Percentiles rank a stretch among this genome's conserved stretches.
phyloP scores from a whole-genome alignment of 495 filamentous ascomycete genomes.

The Daldinia bambusicola region DNA sequence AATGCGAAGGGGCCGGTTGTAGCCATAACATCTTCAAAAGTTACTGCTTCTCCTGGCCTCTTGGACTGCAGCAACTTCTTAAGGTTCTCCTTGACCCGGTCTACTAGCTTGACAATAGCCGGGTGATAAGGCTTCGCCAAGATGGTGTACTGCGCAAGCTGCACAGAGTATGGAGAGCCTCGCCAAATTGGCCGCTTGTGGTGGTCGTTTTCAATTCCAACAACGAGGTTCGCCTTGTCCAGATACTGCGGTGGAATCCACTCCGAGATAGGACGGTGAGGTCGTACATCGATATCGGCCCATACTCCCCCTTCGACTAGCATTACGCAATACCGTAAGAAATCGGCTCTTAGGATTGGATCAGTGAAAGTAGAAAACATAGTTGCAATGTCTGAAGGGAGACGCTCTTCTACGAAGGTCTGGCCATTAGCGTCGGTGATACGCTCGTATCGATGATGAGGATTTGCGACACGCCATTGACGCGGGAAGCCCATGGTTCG shows the following conservation, averaged over 20 bases:
- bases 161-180: constrained; percentile 43
- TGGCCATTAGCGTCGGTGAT: constrained; percentile 51
- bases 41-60: not conserved
- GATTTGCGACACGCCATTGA: constrained; percentile 48
- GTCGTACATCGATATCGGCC: constrained; percentile 58
- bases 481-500: constrained; percentile 24
- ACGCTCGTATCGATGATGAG: constrained; percentile 50
- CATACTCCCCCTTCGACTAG: constrained; percentile 64
- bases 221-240: constrained; percentile 48
- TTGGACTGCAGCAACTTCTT: constrained; percentile 15
- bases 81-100: constrained; percentile 36
- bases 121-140: constrained; percentile 51
- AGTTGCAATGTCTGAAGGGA: constrained; percentile 41
- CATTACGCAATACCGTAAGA: constrained; percentile 62
- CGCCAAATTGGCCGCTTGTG: constrained; percentile 42
- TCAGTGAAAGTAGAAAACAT: constrained; percentile 47
- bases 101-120: constrained; percentile 34
- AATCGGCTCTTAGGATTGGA: constrained; percentile 50
- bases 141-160: constrained; percentile 57
- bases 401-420: constrained; percentile 48
- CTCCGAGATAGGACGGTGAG: constrained; percentile 48
- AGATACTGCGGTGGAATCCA: constrained; percentile 53
- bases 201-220: constrained; percentile 57
- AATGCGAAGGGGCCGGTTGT: constrained; percentile 40
- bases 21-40: constrained; percentile 38